These are phyloP conservation scores for Aspergillus tanneri DNA, from an alignment of 2,329 filamentous ascomycete species.

Conservation along the genomic window DNA sequence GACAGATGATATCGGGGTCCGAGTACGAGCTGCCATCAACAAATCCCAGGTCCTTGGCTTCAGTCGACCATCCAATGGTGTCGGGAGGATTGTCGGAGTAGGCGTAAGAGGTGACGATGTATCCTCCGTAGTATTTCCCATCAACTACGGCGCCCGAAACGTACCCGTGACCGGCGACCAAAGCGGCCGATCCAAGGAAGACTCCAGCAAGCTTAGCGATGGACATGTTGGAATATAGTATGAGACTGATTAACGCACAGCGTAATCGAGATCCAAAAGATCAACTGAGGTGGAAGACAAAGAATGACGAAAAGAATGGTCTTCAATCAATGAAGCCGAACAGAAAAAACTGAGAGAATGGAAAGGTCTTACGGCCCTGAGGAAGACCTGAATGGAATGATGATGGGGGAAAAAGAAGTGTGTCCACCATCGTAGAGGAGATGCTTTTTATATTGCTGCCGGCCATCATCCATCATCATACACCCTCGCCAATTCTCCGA, in stretches of 20 bases:
- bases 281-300: slow-evolving; percentile 20
- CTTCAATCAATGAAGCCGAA: slow-evolving; percentile 37
- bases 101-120: slow-evolving; percentile 36
- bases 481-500: slow-evolving; percentile 14
- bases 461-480: neutral
- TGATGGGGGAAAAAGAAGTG: slow-evolving; percentile 23
- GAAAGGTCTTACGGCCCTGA: slow-evolving; percentile 30
- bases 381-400: slow-evolving; percentile 32
- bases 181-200: slow-evolving; percentile 35
- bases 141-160: slow-evolving; percentile 38
- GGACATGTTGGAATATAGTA: slow-evolving; percentile 30
- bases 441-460: slow-evolving; percentile 17
- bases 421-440: slow-evolving; percentile 1
- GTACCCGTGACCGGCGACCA: slow-evolving; percentile 42
- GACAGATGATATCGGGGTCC: slow-evolving; percentile 60
- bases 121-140: slow-evolving; percentile 42
- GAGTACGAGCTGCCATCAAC: slow-evolving; percentile 50
- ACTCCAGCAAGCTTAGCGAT: slow-evolving; percentile 34
- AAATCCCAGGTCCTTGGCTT: slow-evolving; percentile 55
- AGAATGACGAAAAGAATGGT: slow-evolving; percentile 31
- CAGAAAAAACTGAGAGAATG: slow-evolving; percentile 28
- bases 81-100: slow-evolving; percentile 41
- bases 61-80: slow-evolving; percentile 56
- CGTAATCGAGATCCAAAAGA: slow-evolving; percentile 27
- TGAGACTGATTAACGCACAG: slow-evolving; percentile 30